Conservation (phyloP, 192 early-diverging fungal genomes). For the Funneliformis mosseae region DNA sequence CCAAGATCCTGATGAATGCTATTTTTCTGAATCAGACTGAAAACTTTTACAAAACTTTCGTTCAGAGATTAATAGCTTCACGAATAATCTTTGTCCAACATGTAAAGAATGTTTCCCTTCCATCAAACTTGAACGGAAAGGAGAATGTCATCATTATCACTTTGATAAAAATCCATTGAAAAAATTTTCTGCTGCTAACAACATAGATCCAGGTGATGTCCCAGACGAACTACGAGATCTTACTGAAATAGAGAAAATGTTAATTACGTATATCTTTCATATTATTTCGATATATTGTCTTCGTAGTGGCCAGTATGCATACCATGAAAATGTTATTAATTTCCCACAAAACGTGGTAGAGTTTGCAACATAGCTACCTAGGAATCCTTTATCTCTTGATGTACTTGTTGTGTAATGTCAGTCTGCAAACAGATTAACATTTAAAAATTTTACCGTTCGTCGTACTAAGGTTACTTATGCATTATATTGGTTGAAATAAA, state of each 20-base stretch:
- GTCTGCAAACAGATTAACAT: neutral
- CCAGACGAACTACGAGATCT: neutral
- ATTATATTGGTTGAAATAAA: neutral
- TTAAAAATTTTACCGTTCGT: neutral
- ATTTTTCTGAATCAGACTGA: neutral
- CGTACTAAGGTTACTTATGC: neutral
- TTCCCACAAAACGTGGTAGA: neutral
- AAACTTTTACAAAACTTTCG: neutral
- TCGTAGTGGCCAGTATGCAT: neutral
- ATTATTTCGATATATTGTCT: neutral
- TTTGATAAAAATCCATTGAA: neutral
- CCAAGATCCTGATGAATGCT: too few species aligned
- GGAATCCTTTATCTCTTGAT: neutral
- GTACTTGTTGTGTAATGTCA: neutral
- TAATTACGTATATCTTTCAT: neutral
- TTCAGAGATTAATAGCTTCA: neutral
- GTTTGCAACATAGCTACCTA: neutral
- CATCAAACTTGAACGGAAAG: neutral
- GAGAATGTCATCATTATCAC: neutral
- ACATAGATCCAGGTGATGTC: neutral
- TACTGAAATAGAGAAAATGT: constrained; percentile 1
- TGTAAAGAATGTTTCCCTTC: neutral
- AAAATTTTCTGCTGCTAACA: neutral
- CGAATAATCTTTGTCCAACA: neutral
- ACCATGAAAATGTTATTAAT: constrained; percentile 4